Evolutionary conservation across 1,284 basidiomycete species (phyloP).

Genomic region (Cryptococcus wingfieldii): DNA sequence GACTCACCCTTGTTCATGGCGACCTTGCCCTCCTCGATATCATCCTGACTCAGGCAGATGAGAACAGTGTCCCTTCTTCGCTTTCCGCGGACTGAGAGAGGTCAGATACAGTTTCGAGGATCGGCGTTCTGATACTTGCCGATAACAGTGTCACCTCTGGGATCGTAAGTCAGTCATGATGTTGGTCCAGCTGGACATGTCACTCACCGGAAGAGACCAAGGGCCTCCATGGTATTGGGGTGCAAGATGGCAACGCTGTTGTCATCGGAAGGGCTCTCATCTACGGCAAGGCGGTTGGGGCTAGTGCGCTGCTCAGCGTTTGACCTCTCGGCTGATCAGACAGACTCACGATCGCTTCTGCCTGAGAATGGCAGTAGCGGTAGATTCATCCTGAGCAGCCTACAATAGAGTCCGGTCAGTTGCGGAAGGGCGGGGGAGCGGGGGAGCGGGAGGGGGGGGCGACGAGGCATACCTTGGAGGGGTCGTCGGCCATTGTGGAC

Average conservation of each 20-base stretch:
- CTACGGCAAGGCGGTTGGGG: slow-evolving; percentile 90
- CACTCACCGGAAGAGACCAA: slow-evolving; percentile 83
- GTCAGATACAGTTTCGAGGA: not conserved
- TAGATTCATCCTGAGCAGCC: slow-evolving; percentile 45
- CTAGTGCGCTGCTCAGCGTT: slow-evolving; percentile 50
- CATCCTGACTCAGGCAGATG: slow-evolving; percentile 90
- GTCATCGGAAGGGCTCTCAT: slow-evolving; percentile 85
- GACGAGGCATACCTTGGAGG: slow-evolving; percentile 23
- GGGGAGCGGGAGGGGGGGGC: not conserved
- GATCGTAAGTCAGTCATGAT: slow-evolving; percentile 1
- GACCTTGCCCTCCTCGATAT: slow-evolving; percentile 95
- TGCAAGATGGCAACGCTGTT: slow-evolving; percentile 87
- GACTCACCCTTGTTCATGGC: slow-evolving; percentile 83
- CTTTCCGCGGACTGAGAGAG: slow-evolving; percentile 65
- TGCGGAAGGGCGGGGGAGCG: not conserved
- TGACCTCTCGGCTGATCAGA: not conserved
- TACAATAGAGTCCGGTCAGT: slow-evolving; percentile 9
- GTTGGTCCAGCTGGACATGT: not conserved
- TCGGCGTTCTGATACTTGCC: slow-evolving; percentile 18
- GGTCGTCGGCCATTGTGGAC: slow-evolving; percentile 33
- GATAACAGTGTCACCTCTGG: slow-evolving; percentile 43
- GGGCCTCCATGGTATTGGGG: slow-evolving; percentile 92
- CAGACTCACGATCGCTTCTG: slow-evolving; percentile 88
- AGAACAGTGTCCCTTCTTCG: slow-evolving; percentile 93
- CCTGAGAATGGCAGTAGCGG: slow-evolving; percentile 87